Conservation (phyloP, 2,329 filamentous ascomycete species). For the Fusarium setosum region DNA sequence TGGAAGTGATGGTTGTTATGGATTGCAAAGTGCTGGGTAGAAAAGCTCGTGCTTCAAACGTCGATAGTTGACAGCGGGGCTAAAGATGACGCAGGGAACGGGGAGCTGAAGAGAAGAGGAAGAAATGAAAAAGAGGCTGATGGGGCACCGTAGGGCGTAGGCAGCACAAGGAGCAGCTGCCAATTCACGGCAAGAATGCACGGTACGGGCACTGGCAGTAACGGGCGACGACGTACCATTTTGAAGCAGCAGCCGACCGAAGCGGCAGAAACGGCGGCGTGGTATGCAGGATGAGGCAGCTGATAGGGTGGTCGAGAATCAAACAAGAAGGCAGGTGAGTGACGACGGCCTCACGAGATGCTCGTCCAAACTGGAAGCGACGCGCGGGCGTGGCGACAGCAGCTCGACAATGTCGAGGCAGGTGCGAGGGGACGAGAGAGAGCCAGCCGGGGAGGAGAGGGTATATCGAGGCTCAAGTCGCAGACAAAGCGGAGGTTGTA, state of each 20-base stretch:
- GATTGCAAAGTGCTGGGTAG: conserved; percentile 13
- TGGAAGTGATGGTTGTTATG: conserved; percentile 20
- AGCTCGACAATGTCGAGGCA: conserved; percentile 31
- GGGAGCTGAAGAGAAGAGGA: background rate
- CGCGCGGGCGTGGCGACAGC: conserved; percentile 24
- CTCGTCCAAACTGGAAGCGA: conserved; percentile 8
- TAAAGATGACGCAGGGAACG: conserved; percentile 33
- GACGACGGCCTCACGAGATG: conserved; percentile 23
- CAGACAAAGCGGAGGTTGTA: background rate
- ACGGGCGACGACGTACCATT: conserved; percentile 36
- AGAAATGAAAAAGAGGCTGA: background rate
- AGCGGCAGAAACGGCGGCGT: conserved; percentile 15
- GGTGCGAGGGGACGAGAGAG: conserved; percentile 11
- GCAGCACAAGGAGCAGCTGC: conserved; percentile 18
- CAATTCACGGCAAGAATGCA: conserved; percentile 34
- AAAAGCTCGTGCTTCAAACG: conserved; percentile 19
- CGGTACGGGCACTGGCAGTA: conserved; percentile 14
- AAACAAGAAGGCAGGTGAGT: background rate
- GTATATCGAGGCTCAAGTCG: background rate
- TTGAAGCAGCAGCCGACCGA: conserved; percentile 29
- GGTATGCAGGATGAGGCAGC: conserved; percentile 10
- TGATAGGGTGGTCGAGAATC: conserved; percentile 1
- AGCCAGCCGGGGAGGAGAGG: conserved; percentile 7
- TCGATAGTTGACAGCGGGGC: conserved; percentile 2
- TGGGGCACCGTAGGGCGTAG: background rate